phyloP scores from a whole-genome alignment of 495 filamentous ascomycete genomes.

The Pyrenopolyporus hunteri region DNA sequence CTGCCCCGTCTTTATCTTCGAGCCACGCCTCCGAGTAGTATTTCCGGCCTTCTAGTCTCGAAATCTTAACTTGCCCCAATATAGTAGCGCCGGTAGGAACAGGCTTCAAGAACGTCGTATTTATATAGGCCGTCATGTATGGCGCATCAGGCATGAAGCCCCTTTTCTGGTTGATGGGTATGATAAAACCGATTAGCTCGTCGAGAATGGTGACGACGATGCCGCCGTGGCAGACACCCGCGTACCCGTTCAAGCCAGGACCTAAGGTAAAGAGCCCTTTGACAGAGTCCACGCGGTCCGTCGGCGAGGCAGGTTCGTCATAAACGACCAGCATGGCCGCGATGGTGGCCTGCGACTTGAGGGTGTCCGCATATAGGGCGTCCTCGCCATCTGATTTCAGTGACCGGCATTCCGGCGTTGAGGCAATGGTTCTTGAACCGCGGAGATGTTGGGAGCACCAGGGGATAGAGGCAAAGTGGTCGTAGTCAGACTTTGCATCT shows the following conservation, averaged over 20 bases:
- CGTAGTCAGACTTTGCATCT: conserved; percentile 41
- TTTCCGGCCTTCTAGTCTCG: conserved; percentile 54
- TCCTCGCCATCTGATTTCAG: conserved; percentile 57
- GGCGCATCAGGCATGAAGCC: conserved; percentile 29
- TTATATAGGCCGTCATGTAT: conserved; percentile 63
- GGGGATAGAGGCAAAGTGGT: conserved; percentile 59
- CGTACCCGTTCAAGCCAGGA: conserved; percentile 62
- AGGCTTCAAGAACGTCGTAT: conserved; percentile 60
- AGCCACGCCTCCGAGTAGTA: conserved; percentile 52
- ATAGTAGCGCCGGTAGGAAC: conserved; percentile 60
- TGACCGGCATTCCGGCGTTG: conserved; percentile 48
- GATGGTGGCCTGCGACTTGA: conserved; percentile 61
- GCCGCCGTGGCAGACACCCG: conserved; percentile 65
- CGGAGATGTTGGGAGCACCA: conserved; percentile 62
- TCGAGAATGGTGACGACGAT: conserved; percentile 62
- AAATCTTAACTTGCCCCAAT: conserved; percentile 53
- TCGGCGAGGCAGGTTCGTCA: conserved; percentile 36
- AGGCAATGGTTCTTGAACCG: conserved; percentile 46
- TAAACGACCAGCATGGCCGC: conserved; percentile 55
- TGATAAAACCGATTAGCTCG: conserved; percentile 60
- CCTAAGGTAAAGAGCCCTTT: conserved; percentile 58
- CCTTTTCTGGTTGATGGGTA: conserved; percentile 51
- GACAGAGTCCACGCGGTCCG: conserved; percentile 49
- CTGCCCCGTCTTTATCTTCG: conserved; percentile 45
- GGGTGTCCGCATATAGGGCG: conserved; percentile 60